Base-by-base conservation (phyloP, 129 eudicot genomes). In the Cynara cardunculus region DNA sequence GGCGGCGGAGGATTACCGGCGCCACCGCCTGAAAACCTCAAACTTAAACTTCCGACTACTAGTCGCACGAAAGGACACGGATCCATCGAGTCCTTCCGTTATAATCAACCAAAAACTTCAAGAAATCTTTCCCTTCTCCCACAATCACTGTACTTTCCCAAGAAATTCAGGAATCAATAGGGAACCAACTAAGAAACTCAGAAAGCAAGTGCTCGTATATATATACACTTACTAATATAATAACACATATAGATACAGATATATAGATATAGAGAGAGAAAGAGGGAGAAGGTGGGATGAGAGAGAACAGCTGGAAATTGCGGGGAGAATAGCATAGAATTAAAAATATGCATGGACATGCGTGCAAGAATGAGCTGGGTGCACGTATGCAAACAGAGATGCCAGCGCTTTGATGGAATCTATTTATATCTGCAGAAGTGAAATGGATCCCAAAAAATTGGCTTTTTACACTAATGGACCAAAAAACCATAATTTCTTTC, bases 61-160 rank as follows among this genome's bases (percentile, higher is more conserved):
- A 93, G 75, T n/a, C 90, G 89, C 39, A 90, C 75, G 74, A 89
- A 90, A 82, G 90, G 92, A 68, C 96, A 93, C 5, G 96, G 98
- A 90, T 93, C 96, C 98, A 93, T 90, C 2, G 72, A 21, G 67
- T 80, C 86, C 82, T 83, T 73, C 32, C 24, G 44, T 46, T 46
- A 44, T 25, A 34, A 26, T 62, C 19, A 44, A 8, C 26, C 13
- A 49, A 25, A 64, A 49, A 69, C 22, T 11, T 39, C 72, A 25
- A 73, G 5, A 14, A 61, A 49, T 2, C 34, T 64, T 25, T 68
- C 61, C 61, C 61, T 64, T 76, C 19, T n/a, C 26, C 34, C 61
- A 72, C 28, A 32, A 69, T 53, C 28, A 18, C 67, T 70, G 59
- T 31, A 30, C 21, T 67, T 30, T 34, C 4, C 22, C 30, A 5